phyloP scores from a whole-genome alignment of 1,284 basidiomycete genomes.

The Mycena sp. region DNA sequence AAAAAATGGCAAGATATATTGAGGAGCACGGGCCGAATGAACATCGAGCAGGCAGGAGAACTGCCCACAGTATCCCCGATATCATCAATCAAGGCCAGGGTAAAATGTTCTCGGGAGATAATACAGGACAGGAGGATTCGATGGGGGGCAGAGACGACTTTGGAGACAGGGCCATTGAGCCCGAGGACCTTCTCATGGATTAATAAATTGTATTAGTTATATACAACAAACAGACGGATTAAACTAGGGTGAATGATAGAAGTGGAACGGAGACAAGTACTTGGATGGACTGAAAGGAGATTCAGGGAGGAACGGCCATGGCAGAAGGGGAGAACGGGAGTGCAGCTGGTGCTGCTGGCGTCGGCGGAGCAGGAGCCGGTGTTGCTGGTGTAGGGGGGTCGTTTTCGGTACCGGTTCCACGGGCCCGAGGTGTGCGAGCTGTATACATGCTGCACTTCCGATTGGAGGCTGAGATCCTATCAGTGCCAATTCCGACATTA shows the following conservation, averaged over 20 bases:
- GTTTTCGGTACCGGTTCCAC: not conserved
- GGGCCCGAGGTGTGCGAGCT: not conserved
- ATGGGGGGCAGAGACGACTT: not conserved
- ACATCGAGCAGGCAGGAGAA: not conserved
- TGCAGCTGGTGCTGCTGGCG: not conserved
- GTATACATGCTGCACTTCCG: not conserved
- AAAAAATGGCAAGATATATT: not conserved
- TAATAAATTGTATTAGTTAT: not conserved
- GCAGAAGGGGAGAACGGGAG: not conserved
- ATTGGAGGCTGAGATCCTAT: not conserved
- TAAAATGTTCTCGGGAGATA: not conserved
- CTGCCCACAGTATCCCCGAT: not conserved
- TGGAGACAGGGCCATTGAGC: not conserved
- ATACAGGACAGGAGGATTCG: not conserved
- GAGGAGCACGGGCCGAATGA: conserved; percentile 1
- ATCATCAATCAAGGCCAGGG: not conserved
- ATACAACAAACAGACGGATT: not conserved
- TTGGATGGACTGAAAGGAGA: not conserved
- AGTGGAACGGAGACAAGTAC: not conserved
- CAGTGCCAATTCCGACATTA: not conserved
- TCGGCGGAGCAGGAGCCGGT: not conserved
- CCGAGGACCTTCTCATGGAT: not conserved
- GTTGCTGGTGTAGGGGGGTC: not conserved
- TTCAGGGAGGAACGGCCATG: not conserved
- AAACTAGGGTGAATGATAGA: not conserved